Evolutionary conservation across 2,329 filamentous ascomycete genomes (phyloP), one percentile per base, ranked within the genome.

Genomic region (Diaporthe aspalathi): DNA sequence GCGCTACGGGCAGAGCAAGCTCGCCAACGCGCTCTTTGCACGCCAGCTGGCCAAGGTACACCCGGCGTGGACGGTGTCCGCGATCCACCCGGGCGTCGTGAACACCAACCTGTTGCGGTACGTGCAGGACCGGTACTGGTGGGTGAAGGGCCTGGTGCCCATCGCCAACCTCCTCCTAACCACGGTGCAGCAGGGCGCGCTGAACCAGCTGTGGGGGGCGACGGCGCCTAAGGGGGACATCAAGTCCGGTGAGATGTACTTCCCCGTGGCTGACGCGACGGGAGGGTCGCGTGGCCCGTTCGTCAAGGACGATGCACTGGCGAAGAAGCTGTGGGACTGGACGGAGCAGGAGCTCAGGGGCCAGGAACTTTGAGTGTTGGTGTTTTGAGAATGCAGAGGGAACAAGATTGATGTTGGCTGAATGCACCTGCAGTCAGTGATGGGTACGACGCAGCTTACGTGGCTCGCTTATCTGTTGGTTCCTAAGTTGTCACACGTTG

Each of bases 301-400:
- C n/a, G 74, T 76, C 1, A 75, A 71, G 60, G 73, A 80, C 40
- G 76, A 79, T 43, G 76, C 74, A 17, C 50, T 81, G 32, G 76
- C 77, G 5, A 77, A 76, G 72, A 76, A 74, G 67, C 47, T 81
- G 63, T 82, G 80, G 80, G 78, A 79, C 14, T 82, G 80, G 80
- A 81, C 79, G 3, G 79, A 78, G 69, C 75, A 76, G 52, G 79
- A 82, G 72, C 65, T 81, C 12, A 45, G 52, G 67, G 67, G 43
- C 4, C 62, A 70, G 16, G 43, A 35, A 27, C 29, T 67, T 20
- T 72, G 60, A 62, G 32, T 27, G 1, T n/a, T 24, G n/a, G 11
- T n/a, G n/a, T 24, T n/a, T 12, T 38, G 35, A 7, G 35, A 7
- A 12, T 17, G 24, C 12, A 20, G 24, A 20, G n/a, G 24, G n/a